Evolutionary conservation across 192 early-diverging fungal genomes (phyloP), one percentile per base, ranked within the genome.

Genomic region (Podila epicladia): DNA sequence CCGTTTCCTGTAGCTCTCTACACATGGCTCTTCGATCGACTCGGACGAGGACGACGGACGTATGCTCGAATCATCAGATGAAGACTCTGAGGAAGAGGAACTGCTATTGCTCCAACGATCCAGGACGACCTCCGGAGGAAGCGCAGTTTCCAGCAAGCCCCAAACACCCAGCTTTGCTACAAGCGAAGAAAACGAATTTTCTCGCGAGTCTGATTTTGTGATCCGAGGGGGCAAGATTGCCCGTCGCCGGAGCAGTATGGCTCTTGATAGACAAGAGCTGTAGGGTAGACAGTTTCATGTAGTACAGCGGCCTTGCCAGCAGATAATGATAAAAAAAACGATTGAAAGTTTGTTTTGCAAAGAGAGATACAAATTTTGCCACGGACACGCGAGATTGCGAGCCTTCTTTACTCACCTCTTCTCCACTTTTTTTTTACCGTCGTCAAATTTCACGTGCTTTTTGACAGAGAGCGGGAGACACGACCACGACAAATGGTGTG

Each of bases 191-290:
- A 62, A 32, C 28, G 71, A 72, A 1, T 72, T 80, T 45, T 62
- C 65, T 24, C 70, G 58, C 9, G 77, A 80, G 33, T 69, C 71
- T 20, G 77, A 58, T 5, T 80, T 80, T 69, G 77, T 80, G 61
- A 80, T 80, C 33, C 65, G 77, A 24, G 71, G 66, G 4, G 77
- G 77, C 55, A 80, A 80, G 66, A 80, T 80, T 69, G 77, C 77
- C 26, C 65, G 77, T 38, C 77, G 77, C 38, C 61, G 77, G 20
- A 80, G 77, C 58, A 80, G 77, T 49, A 73, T 80, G 65, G 77
- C 62, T 19, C 58, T 80, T 9, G 77, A 80, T 45, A 65, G 67
- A 59, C 57, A 33, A 7, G 62, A 69, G 67, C 64, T 66, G 11
- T 66, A 69, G 57, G 22, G 13, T 24, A 9, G 15, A 45, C 12